A percentile compares a stretch with the other conserved stretches of the same genome.
phyloP scores from a whole-genome alignment of 108 stramenopile genomes.

The Cylindrotheca closterium region DNA sequence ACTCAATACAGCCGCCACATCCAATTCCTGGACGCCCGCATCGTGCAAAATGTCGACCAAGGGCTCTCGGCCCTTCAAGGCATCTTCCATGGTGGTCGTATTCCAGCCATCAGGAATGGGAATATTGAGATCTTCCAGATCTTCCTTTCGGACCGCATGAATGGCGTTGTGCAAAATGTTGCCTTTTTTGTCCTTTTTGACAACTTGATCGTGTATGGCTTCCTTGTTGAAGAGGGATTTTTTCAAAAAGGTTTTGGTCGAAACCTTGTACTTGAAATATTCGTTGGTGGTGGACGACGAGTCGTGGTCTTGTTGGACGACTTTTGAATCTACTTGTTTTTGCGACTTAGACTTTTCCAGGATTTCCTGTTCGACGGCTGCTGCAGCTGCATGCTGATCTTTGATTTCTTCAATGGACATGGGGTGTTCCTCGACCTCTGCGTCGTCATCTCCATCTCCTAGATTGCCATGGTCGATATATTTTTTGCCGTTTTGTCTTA shows the following conservation, averaged over 20 bases:
- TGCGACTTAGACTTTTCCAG: too few relatives aligned
- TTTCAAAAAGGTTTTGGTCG: not conserved
- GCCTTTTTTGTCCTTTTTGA: constrained; percentile 25
- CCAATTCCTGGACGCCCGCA: constrained; percentile 37
- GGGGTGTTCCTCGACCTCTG: not conserved
- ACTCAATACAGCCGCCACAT: constrained; percentile 16
- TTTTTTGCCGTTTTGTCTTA: not conserved
- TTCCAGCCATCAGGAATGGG: constrained; percentile 7
- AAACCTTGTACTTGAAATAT: not conserved
- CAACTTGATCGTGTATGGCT: constrained; percentile 7
- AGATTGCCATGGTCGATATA: not conserved
- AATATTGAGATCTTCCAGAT: constrained; percentile 13
- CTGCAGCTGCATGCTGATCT: not conserved
- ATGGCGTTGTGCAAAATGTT: constrained; percentile 25
- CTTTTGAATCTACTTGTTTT: not conserved
- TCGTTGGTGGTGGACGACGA: not conserved
- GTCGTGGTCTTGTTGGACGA: not conserved
- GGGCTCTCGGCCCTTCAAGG: constrained; percentile 31
- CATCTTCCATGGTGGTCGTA: constrained; percentile 27
- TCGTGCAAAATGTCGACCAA: constrained; percentile 35
- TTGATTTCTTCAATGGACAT: too few relatives aligned
- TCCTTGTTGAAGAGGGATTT: constrained; percentile 5
- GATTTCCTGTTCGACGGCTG: not conserved
- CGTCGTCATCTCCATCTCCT: not conserved
- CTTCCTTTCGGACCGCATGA: constrained; percentile 25